phyloP scores from a whole-genome alignment of 352 stramenopile genomes.

The Blastocystis sp. region DNA sequence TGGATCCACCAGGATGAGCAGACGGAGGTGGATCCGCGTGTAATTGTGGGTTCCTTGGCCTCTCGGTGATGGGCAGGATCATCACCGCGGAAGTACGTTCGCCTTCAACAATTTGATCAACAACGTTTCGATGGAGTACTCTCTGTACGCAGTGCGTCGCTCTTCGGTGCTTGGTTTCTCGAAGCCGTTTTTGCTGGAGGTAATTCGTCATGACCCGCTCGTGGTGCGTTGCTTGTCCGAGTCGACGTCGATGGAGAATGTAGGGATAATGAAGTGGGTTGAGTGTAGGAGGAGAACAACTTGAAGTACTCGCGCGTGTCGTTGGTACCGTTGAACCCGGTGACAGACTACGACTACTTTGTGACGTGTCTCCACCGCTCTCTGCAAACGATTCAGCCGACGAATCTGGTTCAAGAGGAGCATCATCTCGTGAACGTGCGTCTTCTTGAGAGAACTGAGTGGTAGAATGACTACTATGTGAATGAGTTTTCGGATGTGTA shows the following conservation, averaged over 20 bases:
- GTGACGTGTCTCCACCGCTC: background rate
- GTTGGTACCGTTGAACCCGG: constrained; percentile 3
- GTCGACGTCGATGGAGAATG: background rate
- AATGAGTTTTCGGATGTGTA: constrained; percentile 34
- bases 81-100: background rate
- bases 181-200: background rate
- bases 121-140: constrained; percentile 9
- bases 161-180: constrained; percentile 24
- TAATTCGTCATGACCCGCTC: constrained; percentile 18
- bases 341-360: constrained; percentile 49
- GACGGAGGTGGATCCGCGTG: background rate
- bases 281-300: background rate
- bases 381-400: background rate
- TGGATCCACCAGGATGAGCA: constrained; percentile 26
- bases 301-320: constrained; percentile 22
- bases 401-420: constrained; percentile 16
- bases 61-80: background rate
- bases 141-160: constrained; percentile 31
- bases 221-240: constrained; percentile 10
- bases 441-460: background rate
- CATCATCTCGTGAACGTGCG: constrained; percentile 5
- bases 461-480: constrained; percentile 45
- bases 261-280: background rate
- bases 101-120: constrained; percentile 21
- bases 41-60: background rate